Conservation (phyloP, 768 basidiomycete species). For the Leccinum broughii region DNA sequence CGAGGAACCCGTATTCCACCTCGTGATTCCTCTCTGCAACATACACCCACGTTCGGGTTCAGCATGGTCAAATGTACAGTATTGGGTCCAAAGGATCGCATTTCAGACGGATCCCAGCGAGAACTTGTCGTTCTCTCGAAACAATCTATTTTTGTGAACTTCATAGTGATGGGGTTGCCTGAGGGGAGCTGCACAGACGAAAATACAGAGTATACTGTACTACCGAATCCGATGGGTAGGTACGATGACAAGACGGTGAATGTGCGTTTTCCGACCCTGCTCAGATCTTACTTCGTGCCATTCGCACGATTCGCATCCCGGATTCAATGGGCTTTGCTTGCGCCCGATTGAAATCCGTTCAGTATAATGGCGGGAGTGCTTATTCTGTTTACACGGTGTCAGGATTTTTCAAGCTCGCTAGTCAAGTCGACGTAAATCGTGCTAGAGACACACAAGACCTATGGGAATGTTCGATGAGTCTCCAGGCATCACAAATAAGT, state of each 20-base stretch:
- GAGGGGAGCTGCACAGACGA: constrained; percentile 38
- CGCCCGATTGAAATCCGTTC: too few species aligned
- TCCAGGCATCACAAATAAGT: not conserved
- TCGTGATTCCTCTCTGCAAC: constrained; percentile 76
- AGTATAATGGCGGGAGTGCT: too few species aligned
- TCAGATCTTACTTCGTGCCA: too few species aligned
- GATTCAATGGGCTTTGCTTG: too few species aligned
- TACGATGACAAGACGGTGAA: constrained; percentile 1
- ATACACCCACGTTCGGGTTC: constrained; percentile 61
- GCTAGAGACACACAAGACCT: constrained; percentile 20
- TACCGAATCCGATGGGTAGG: constrained; percentile 70
- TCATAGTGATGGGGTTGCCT: constrained; percentile 10
- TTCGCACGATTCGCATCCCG: too few species aligned
- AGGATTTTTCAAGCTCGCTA: constrained; percentile 5
- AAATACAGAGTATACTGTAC: constrained; percentile 53
- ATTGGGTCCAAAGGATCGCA: not conserved
- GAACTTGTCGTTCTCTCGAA: constrained; percentile 31
- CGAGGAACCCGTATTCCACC: constrained; percentile 51
- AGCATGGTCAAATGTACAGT: constrained; percentile 52
- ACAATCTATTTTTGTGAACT: constrained; percentile 57
- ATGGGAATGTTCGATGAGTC: constrained; percentile 1
- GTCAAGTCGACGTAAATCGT: constrained; percentile 27
- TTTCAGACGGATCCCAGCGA: not conserved
- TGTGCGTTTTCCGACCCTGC: too few species aligned
- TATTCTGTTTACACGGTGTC: not conserved